phyloP scores from a whole-genome alignment of 192 early-diverging fungal species.

The Linnemannia elongata region DNA sequence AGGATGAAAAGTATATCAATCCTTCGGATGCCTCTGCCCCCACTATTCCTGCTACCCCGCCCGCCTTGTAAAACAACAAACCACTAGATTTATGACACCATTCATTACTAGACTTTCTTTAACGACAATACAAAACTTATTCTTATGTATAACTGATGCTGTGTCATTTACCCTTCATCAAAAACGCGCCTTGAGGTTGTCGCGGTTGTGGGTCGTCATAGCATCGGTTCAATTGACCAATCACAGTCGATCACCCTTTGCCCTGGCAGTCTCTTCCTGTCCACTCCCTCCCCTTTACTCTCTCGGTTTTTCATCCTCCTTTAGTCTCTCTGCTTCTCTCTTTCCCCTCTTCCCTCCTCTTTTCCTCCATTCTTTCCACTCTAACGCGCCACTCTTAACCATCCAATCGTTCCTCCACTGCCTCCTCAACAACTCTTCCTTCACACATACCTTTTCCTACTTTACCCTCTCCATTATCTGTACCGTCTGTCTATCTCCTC shows the following conservation, averaged over 20 bases:
- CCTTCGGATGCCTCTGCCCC: neutral
- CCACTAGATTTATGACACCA: neutral
- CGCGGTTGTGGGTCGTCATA: neutral
- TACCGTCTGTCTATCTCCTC: no score
- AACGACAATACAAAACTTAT: neutral
- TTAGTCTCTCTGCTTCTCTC: neutral
- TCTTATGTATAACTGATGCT: neutral
- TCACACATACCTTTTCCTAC: neutral
- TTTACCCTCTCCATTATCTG: neutral
- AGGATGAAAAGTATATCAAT: conserved; percentile 43
- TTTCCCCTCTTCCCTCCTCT: neutral
- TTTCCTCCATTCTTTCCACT: neutral
- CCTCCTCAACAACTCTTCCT: neutral
- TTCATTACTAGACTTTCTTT: neutral
- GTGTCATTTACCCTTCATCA: neutral
- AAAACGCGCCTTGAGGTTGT: neutral
- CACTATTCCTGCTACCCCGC: neutral
- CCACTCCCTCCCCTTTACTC: neutral
- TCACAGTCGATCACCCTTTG: neutral
- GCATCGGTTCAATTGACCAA: neutral
- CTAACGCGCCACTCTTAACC: neutral
- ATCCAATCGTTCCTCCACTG: neutral
- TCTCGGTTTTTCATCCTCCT: neutral
- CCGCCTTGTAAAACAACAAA: conserved; percentile 25
- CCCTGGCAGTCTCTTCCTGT: neutral